Percentiles rank a stretch among this genome's conserved stretches.
Conservation (phyloP, 2,329 filamentous ascomycete species). For the Alternaria dauci region DNA sequence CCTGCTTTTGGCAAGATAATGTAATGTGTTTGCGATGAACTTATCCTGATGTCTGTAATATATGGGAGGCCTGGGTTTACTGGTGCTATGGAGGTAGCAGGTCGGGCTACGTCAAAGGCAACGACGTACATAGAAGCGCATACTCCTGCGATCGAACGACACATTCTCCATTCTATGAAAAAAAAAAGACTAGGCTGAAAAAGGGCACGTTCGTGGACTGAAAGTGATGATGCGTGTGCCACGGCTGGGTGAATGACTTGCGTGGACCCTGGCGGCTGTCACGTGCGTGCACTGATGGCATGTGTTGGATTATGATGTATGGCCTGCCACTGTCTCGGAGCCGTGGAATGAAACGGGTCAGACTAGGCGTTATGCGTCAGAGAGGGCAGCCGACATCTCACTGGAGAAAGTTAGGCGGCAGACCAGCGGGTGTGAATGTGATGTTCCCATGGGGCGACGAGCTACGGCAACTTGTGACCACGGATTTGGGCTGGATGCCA, state of each 20-base stretch:
- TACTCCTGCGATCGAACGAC: constrained; percentile 24
- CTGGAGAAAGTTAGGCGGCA: constrained; percentile 26
- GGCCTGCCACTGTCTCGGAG: neutral
- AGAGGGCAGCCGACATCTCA: constrained; percentile 11
- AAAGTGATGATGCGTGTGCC: constrained; percentile 5
- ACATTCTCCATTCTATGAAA: constrained; percentile 37
- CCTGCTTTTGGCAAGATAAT: constrained; percentile 82
- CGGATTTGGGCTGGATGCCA: constrained; percentile 29
- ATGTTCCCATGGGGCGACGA: constrained; percentile 29
- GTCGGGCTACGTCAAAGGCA: constrained; percentile 27
- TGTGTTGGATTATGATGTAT: neutral
- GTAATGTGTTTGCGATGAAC: constrained; percentile 48
- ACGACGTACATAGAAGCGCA: constrained; percentile 20
- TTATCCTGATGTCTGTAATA: constrained; percentile 37
- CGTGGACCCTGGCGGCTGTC: constrained; percentile 9
- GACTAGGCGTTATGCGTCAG: constrained; percentile 21
- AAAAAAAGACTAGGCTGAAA: neutral
- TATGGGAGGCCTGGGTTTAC: constrained; percentile 32
- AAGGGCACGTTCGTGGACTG: neutral
- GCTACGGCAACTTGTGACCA: constrained; percentile 34
- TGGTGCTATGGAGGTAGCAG: constrained; percentile 26
- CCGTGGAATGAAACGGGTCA: constrained; percentile 1
- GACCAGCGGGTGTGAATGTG: constrained; percentile 26
- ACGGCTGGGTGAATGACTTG: constrained; percentile 4
- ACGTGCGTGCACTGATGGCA: constrained; percentile 13